Evolutionary conservation across 495 filamentous ascomycete species (phyloP).

Genomic region (Lasiosphaeriaceae sp.): DNA sequence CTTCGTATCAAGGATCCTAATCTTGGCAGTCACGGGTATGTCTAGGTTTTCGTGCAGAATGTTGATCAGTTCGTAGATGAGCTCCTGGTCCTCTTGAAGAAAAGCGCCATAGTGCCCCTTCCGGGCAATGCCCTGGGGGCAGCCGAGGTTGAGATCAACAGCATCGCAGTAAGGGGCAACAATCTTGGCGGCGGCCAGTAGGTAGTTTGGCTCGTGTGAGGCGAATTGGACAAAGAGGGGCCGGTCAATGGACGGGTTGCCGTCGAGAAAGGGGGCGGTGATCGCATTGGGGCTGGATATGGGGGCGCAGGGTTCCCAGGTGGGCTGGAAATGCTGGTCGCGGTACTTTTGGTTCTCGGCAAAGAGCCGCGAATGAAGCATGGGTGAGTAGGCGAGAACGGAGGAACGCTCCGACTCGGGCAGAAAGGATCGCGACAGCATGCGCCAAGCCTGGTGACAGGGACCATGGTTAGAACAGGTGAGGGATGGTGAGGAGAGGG

Average conservation of each 20-base stretch:
- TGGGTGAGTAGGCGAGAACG: constrained; percentile 83
- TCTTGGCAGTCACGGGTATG: constrained; percentile 91
- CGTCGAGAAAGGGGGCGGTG: constrained; percentile 64
- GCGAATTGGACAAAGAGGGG: constrained; percentile 97
- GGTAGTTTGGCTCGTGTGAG: constrained; percentile 75
- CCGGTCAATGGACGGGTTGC: constrained; percentile 75
- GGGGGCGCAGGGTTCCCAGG: constrained; percentile 17
- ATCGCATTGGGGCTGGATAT: constrained; percentile 3
- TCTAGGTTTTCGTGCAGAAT: constrained; percentile 66
- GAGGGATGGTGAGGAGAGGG: too few relatives aligned
- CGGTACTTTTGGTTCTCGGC: constrained; percentile 71
- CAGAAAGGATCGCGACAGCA: constrained; percentile 89
- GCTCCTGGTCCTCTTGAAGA: constrained; percentile 84
- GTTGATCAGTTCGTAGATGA: constrained; percentile 76
- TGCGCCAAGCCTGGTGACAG: constrained; percentile 75
- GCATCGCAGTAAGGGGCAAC: constrained; percentile 87
- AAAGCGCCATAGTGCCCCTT: constrained; percentile 92
- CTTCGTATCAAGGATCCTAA: constrained; percentile 80
- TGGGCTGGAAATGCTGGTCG: constrained; percentile 70
- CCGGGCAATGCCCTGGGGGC: constrained; percentile 90
- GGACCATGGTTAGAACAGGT: background rate
- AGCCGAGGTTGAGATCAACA: constrained; percentile 96
- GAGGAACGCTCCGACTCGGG: constrained; percentile 52
- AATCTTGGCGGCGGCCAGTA: constrained; percentile 70
- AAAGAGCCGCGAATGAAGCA: constrained; percentile 90